Conservation (phyloP, 2,329 filamentous ascomycete genomes). For the Dactylellina cionopaga region DNA sequence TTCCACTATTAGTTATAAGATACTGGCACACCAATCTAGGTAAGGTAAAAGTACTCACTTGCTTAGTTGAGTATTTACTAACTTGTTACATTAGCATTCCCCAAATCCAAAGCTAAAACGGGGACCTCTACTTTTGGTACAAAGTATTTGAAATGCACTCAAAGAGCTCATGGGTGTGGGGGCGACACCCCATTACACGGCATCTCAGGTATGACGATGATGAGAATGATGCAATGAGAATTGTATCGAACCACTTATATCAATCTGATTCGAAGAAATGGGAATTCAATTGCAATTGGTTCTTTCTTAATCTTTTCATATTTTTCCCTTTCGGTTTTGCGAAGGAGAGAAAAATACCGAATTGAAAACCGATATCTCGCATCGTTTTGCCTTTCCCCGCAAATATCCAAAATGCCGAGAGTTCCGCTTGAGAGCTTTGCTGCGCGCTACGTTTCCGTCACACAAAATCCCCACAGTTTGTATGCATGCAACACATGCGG, state of each 20-base stretch:
- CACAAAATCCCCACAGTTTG: slow-evolving; percentile 39
- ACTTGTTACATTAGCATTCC: no score
- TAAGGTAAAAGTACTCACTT: no score
- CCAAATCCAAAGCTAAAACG: no score
- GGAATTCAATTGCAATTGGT: not conserved
- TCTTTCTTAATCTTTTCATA: not conserved
- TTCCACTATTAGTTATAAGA: not conserved
- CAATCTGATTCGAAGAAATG: not conserved
- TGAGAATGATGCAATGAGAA: slow-evolving; percentile 45
- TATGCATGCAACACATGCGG: slow-evolving; percentile 16
- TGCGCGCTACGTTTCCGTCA: slow-evolving; percentile 38
- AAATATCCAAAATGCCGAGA: slow-evolving; percentile 32
- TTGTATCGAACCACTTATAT: not conserved
- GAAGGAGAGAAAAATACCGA: not conserved
- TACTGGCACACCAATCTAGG: not conserved
- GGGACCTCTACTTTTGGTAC: not conserved
- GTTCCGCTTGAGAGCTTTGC: slow-evolving; percentile 20
- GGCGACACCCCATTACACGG: slow-evolving; percentile 22
- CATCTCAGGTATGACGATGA: slow-evolving; percentile 52
- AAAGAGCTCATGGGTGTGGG: slow-evolving; percentile 6
- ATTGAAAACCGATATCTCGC: no score
- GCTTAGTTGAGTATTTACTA: no score
- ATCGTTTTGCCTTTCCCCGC: slow-evolving; percentile 21
- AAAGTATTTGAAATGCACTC: slow-evolving; percentile 4
- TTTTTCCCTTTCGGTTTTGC: not conserved